Percentiles rank a stretch among this genome's conserved stretches.
Conservation (phyloP, 177 flowering plant species). For the Vitis hybrid region DNA sequence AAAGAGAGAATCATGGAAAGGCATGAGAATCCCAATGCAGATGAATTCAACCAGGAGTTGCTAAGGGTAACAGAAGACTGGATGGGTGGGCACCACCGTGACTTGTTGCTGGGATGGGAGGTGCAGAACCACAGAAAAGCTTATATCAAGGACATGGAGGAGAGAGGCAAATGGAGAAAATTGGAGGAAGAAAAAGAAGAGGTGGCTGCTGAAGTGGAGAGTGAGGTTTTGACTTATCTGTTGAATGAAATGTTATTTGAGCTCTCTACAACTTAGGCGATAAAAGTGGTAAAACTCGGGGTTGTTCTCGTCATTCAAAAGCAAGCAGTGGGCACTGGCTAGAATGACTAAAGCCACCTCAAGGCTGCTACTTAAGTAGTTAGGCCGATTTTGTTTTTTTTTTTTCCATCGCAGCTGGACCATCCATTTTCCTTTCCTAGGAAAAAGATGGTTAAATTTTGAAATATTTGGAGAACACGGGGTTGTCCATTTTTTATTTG, state of each 20-base stretch:
- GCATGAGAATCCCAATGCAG: background rate
- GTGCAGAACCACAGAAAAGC: slow-evolving; percentile 34
- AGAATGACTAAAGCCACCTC: background rate
- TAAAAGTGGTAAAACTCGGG: background rate
- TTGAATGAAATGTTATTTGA: slow-evolving; percentile 51
- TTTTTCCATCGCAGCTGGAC: background rate
- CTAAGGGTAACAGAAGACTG: slow-evolving; percentile 46
- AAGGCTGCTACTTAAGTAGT: background rate
- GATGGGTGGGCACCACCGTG: slow-evolving; percentile 33
- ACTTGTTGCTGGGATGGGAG: slow-evolving; percentile 37
- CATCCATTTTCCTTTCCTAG: background rate
- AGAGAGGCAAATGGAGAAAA: slow-evolving; percentile 39
- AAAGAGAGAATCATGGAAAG: slow-evolving; percentile 25
- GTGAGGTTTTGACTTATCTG: slow-evolving; percentile 31
- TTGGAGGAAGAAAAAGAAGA: slow-evolving; percentile 39
- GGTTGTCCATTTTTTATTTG: background rate
- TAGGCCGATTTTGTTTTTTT: background rate
- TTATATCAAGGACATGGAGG: slow-evolving; percentile 51
- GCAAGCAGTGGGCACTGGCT: background rate
- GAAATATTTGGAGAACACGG: background rate
- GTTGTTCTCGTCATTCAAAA: slow-evolving; percentile 1
- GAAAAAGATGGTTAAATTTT: background rate
- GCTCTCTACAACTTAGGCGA: slow-evolving; percentile 7
- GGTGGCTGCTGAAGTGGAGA: slow-evolving; percentile 41
- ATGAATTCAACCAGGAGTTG: slow-evolving; percentile 17